Evolutionary conservation across 306 rosid genomes (phyloP).

Genomic region (Casuarina equisetifolia): DNA sequence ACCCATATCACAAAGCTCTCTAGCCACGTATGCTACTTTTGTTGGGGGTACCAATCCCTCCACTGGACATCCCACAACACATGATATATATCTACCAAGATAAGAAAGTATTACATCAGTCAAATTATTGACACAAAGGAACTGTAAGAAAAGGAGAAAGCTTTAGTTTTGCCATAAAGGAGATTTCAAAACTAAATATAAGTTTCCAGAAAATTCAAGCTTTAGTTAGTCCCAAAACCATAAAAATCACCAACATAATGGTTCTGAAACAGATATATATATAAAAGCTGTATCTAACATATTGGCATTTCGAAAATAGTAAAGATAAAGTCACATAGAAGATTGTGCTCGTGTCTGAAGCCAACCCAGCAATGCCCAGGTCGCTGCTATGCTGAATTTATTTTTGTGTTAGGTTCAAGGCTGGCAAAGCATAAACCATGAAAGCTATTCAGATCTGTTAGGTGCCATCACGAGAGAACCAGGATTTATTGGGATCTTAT

Average conservation of each 20-base stretch:
- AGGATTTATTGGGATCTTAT: neutral
- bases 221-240: neutral
- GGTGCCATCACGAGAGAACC: neutral
- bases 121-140: constrained; percentile 8
- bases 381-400: neutral
- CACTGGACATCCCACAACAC: constrained; percentile 91
- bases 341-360: neutral
- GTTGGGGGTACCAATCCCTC: constrained; percentile 81
- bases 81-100: constrained; percentile 70
- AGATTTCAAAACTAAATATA: neutral
- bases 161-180: neutral
- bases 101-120: constrained; percentile 11
- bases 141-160: neutral
- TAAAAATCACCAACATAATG: neutral
- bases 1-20: constrained; percentile 76
- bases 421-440: neutral
- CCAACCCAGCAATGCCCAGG: neutral
- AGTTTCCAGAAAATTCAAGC: neutral
- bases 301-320: neutral
- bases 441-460: neutral
- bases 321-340: neutral
- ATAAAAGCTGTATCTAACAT: neutral
- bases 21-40: constrained; percentile 80
- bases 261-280: neutral
- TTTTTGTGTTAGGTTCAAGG: neutral